Evolutionary conservation across 805 yeast genomes (phyloP).

Genomic region (Lipomyces chichibuensis): DNA sequence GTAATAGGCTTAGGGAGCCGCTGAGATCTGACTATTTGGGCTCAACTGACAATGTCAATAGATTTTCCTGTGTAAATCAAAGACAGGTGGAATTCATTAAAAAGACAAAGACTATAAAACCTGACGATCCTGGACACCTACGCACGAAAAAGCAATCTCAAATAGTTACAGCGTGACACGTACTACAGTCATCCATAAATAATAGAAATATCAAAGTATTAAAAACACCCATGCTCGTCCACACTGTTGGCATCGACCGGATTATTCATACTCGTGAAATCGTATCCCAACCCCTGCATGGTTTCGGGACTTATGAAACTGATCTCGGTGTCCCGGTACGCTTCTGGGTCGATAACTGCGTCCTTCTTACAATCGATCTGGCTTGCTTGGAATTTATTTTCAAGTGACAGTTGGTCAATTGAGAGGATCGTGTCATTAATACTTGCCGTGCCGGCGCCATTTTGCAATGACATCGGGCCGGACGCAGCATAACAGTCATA

Average conservation of each 20-base stretch:
- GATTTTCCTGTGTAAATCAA: neutral
- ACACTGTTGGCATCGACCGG: slow-evolving; percentile 4
- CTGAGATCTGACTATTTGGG: neutral
- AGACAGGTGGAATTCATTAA: neutral
- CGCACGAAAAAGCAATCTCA: neutral
- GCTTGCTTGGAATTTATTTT: neutral
- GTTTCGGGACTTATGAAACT: slow-evolving; percentile 22
- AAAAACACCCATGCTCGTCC: slow-evolving; percentile 11
- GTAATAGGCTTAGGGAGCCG: neutral
- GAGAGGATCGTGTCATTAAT: slow-evolving; percentile 2
- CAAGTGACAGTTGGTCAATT: slow-evolving; percentile 17
- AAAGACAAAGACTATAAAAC: neutral
- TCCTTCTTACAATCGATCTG: neutral
- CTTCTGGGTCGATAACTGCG: neutral
- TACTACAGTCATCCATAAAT: neutral
- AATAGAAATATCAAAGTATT: neutral
- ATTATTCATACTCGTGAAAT: slow-evolving; percentile 1
- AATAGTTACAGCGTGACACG: neutral
- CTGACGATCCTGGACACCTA: neutral
- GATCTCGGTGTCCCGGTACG: slow-evolving; percentile 10
- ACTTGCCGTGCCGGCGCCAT: neutral
- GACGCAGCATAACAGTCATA: slow-evolving; percentile 7
- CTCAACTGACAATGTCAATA: neutral
- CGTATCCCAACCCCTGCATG: slow-evolving; percentile 15
- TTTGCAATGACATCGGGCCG: neutral